These are phyloP conservation scores for Erodium maritimum DNA, from an alignment of 345 rosid species.

Conservation along the genomic window DNA sequence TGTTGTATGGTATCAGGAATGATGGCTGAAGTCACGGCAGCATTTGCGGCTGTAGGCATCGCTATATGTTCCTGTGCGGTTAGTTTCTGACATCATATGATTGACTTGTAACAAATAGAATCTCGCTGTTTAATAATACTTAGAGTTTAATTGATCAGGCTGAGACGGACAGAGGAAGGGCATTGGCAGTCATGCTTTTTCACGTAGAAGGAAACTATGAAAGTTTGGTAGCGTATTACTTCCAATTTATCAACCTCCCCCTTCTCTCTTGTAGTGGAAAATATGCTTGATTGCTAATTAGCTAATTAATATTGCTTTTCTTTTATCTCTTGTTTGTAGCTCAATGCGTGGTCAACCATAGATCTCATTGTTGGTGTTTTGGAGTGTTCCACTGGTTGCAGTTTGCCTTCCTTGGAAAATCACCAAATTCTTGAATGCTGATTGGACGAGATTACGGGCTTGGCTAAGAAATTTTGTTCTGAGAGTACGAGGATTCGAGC, in stretches of 20 bases:
- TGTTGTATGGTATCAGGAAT: slow-evolving; percentile 38
- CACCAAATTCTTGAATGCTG: slow-evolving; percentile 52
- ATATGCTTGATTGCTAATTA: no score
- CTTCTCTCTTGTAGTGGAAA: no score
- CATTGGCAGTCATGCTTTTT: slow-evolving; percentile 84
- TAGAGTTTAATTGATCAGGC: slow-evolving; percentile 33
- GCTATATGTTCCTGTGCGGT: slow-evolving; percentile 85
- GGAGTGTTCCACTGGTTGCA: slow-evolving; percentile 93
- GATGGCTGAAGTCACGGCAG: slow-evolving; percentile 80
- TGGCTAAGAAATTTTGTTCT: slow-evolving; percentile 48
- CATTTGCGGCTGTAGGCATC: slow-evolving; percentile 55
- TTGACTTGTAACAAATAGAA: no score
- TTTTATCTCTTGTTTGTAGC: slow-evolving; percentile 20
- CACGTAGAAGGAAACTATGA: slow-evolving; percentile 72
- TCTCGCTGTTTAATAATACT: no score
- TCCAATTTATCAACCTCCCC: slow-evolving; percentile 5
- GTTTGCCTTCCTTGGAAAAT: slow-evolving; percentile 56
- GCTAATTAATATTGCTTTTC: not conserved
- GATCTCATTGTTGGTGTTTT: slow-evolving; percentile 77
- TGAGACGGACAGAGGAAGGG: slow-evolving; percentile 81
- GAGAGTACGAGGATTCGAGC: slow-evolving; percentile 11
- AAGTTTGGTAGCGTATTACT: slow-evolving; percentile 41
- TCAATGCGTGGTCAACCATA: slow-evolving; percentile 58
- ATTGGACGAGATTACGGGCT: slow-evolving; percentile 6
- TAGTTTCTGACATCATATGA: slow-evolving; percentile 22